phyloP scores from a whole-genome alignment of 495 filamentous ascomycete species.

The Delitschia confertaspora region DNA sequence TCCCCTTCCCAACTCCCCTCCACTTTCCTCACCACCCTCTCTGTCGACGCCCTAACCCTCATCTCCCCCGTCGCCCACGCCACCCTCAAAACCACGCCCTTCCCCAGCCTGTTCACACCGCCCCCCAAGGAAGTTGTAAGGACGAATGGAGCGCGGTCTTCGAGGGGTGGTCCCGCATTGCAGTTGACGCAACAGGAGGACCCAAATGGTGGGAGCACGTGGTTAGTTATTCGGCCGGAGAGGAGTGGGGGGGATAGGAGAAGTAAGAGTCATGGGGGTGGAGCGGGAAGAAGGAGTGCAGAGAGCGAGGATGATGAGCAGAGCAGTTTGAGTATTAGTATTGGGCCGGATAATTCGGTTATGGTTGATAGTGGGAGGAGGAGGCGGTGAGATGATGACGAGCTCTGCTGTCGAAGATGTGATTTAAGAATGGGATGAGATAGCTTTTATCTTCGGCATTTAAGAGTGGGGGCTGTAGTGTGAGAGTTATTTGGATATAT shows the following conservation, averaged over 20 bases:
- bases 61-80: constrained; percentile 12
- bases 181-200: constrained; percentile 22
- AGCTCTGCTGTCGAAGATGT: too few species aligned
- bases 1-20: constrained; percentile 16
- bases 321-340: constrained; percentile 20
- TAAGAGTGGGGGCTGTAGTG: too few species aligned
- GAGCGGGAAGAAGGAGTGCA: constrained; percentile 5
- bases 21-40: constrained; percentile 17
- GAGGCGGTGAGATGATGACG: too few species aligned
- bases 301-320: constrained; percentile 8
- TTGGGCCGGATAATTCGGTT: constrained; percentile 28
- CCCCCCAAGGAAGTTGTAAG: too few species aligned
- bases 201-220: constrained; percentile 15
- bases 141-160: too few species aligned
- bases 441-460: too few species aligned
- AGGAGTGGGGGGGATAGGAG: constrained; percentile 15
- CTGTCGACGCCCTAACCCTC: constrained; percentile 9
- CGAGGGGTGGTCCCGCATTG: constrained; percentile 5
- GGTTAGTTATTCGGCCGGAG: constrained; percentile 26
- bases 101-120: constrained; percentile 19
- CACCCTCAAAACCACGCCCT: constrained; percentile 4
- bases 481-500: too few species aligned
- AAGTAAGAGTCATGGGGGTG: constrained; percentile 18
- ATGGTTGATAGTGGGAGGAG: constrained; percentile 25
- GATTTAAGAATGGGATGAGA: too few species aligned